A percentile compares a stretch with the other conserved stretches of the same genome.
These are phyloP conservation scores for Benincasa hispida DNA, from an alignment of 306 rosid species.

Conservation along the genomic window DNA sequence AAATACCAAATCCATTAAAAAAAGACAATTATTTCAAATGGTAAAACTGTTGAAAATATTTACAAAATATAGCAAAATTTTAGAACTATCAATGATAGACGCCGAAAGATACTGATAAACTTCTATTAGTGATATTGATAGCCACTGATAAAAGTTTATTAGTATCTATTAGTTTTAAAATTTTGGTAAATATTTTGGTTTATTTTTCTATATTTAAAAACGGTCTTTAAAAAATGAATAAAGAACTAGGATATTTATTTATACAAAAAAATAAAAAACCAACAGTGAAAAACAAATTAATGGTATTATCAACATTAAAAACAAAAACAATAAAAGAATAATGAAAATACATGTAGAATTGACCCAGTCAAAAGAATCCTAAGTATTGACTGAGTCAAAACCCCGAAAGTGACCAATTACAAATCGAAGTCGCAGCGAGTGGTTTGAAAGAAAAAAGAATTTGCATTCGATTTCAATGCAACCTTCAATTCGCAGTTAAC, in stretches of 20 bases:
- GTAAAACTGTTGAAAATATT: too few relatives aligned
- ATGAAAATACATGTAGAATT: not conserved
- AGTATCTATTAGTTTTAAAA: too few relatives aligned
- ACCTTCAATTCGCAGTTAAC: slow-evolving; percentile 38
- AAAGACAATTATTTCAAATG: too few relatives aligned
- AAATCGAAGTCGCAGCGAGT: slow-evolving; percentile 44
- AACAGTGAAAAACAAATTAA: not conserved
- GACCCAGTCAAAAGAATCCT: not conserved
- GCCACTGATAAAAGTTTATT: too few relatives aligned
- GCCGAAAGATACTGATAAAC: too few relatives aligned
- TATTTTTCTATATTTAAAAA: too few relatives aligned
- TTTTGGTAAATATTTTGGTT: too few relatives aligned
- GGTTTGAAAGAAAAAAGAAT: slow-evolving; percentile 21
- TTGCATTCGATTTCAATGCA: slow-evolving; percentile 27
- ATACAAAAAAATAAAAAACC: not conserved
- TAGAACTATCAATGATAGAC: too few relatives aligned
- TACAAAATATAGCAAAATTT: too few relatives aligned
- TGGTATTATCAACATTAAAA: not conserved
- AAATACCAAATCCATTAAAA: not conserved
- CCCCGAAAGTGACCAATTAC: slow-evolving; percentile 6
- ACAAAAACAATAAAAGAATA: not conserved
- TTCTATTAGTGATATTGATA: too few relatives aligned
- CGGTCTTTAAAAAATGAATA: too few relatives aligned
- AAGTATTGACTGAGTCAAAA: not conserved
- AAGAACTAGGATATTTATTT: not conserved